Evolutionary conservation across 768 basidiomycete genomes (phyloP).

Genomic region (Naganishia kalamii): DNA sequence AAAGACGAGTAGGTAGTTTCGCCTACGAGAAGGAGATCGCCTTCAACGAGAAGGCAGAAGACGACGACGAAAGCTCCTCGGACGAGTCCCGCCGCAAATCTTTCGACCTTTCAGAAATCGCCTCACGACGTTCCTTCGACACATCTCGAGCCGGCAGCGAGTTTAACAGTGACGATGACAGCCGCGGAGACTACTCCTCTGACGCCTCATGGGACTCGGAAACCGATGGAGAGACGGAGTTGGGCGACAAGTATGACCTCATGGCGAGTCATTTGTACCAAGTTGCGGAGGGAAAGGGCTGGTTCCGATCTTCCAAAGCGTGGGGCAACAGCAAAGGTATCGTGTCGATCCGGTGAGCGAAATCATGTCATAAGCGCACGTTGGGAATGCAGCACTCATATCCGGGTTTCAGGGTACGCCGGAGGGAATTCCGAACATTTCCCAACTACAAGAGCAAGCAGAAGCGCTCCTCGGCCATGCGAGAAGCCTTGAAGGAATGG

Average conservation of each 20-base stretch:
- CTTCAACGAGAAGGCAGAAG: not conserved
- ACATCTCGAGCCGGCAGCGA: not conserved
- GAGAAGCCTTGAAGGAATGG: constrained; percentile 28
- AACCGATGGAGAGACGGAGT: not conserved
- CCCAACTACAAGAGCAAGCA: constrained; percentile 31
- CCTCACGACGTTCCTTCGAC: constrained; percentile 2
- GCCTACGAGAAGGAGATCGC: too few relatives aligned
- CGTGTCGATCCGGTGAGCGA: constrained; percentile 5
- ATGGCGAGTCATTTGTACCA: constrained; percentile 11
- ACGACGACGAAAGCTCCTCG: not conserved
- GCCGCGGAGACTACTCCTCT: not conserved
- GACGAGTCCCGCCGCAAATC: not conserved
- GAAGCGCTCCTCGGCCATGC: constrained; percentile 25
- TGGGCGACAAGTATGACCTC: constrained; percentile 3
- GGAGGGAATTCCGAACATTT: constrained; percentile 29
- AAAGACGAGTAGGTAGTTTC: not conserved
- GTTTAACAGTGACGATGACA: not conserved
- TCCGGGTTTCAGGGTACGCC: not conserved
- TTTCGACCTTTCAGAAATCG: not conserved
- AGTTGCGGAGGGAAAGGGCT: constrained; percentile 4
- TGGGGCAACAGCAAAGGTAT: constrained; percentile 12
- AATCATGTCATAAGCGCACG: not conserved
- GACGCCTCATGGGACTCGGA: constrained; percentile 1
- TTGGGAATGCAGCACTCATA: not conserved
- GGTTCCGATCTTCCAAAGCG: constrained; percentile 7